Percentiles rank a stretch among this genome's conserved stretches.
These are phyloP conservation scores for Sporothrix inflata DNA, from an alignment of 2,329 filamentous ascomycete genomes.

Conservation along the genomic window DNA sequence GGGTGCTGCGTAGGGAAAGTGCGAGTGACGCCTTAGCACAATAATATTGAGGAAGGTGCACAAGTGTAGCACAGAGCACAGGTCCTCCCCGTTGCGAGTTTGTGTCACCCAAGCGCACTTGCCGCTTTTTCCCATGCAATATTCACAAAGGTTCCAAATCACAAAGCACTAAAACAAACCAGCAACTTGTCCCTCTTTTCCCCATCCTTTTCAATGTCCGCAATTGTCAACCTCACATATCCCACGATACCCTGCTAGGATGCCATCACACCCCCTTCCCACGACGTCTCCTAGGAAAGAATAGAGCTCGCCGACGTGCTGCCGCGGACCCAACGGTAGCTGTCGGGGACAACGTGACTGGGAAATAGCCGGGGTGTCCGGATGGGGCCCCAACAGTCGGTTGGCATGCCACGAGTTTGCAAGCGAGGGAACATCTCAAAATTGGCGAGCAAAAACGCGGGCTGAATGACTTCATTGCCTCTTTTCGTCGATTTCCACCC, in stretches of 20 bases:
- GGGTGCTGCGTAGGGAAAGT: not conserved
- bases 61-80: conserved; percentile 1
- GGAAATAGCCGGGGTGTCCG: conserved; percentile 1
- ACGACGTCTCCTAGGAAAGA: not conserved
- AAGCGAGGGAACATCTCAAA: not conserved
- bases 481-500: not conserved
- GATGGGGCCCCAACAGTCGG: not conserved
- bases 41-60: not conserved
- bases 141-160: not conserved
- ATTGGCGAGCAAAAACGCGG: not conserved
- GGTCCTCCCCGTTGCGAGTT: not conserved
- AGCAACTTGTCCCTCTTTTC: not conserved
- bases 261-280: not conserved
- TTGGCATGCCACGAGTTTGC: not conserved
- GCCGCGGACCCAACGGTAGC: not conserved
- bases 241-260: not conserved
- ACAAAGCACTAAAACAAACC: not conserved
- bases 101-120: conserved; percentile 20
- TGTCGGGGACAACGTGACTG: not conserved
- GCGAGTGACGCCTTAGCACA: not conserved
- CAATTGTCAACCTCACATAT: not conserved
- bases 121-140: not conserved
- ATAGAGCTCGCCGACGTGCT: not conserved
- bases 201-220: not conserved
- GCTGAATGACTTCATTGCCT: not conserved